Evolutionary conservation across 495 filamentous ascomycete genomes (phyloP).

Genomic region (Zalerion maritima): DNA sequence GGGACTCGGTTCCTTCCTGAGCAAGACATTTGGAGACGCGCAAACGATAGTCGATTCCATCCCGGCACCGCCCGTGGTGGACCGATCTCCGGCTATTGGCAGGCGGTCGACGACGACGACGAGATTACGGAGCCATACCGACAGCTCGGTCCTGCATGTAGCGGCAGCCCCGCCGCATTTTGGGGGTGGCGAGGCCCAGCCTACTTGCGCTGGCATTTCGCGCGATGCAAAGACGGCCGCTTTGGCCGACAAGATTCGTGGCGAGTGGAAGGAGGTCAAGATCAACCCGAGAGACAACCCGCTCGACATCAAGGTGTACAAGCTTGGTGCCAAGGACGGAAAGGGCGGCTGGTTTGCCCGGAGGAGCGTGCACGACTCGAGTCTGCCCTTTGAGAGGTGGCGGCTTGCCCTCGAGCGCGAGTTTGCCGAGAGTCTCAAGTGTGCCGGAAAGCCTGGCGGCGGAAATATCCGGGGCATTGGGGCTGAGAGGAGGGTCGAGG

Average conservation of each 20-base stretch:
- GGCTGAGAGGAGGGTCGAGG: conserved; percentile 57
- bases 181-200: conserved; percentile 1
- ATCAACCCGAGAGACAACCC: conserved; percentile 58
- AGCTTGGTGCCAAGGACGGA: conserved; percentile 61
- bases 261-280: conserved; percentile 81
- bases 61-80: conserved; percentile 35
- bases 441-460: conserved; percentile 43
- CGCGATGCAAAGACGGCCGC: conserved; percentile 19
- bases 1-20: conserved; percentile 37
- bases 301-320: conserved; percentile 62
- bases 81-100: conserved; percentile 5
- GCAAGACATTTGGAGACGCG: conserved; percentile 43
- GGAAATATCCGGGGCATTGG: conserved; percentile 73
- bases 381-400: conserved; percentile 54
- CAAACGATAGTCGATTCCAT: conserved; percentile 65
- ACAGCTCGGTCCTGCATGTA: conserved; percentile 13
- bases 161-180: conserved; percentile 3
- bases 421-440: conserved; percentile 50
- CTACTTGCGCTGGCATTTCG: neutral
- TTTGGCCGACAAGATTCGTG: conserved; percentile 34
- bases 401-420: conserved; percentile 41
- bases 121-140: conserved; percentile 17
- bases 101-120: conserved; percentile 8
- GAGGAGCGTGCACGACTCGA: conserved; percentile 63
- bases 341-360: conserved; percentile 83